Evolutionary conservation across 2,329 filamentous ascomycete species (phyloP).

Genomic region (Davidsoniella eucalypti): DNA sequence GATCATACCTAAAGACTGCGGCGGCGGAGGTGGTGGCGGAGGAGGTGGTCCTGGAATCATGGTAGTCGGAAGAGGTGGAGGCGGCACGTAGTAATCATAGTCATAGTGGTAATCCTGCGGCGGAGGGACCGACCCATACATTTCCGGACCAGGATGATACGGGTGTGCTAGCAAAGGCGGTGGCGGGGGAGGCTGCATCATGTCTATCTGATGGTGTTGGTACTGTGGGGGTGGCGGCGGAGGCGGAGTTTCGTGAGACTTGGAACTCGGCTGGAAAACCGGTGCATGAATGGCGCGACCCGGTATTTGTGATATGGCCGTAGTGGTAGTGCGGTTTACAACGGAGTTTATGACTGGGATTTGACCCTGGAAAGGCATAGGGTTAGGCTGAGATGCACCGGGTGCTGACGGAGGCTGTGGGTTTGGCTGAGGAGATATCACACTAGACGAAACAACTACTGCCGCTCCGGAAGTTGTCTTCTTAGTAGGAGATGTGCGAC

Average conservation of each 20-base stretch:
- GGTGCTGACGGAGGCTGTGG: conserved; percentile 44
- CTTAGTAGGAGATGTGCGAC: background rate
- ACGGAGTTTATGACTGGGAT: background rate
- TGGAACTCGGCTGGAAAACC: conserved; percentile 51
- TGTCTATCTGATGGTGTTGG: conserved; percentile 27
- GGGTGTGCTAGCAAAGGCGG: background rate
- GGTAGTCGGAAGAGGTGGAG: conserved; percentile 20
- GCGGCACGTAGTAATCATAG: conserved; percentile 11
- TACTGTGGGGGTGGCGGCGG: conserved; percentile 35
- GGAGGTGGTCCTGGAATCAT: conserved; percentile 23
- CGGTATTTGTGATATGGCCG: conserved; percentile 68
- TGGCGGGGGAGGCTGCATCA: background rate
- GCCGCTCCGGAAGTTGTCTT: conserved; percentile 2
- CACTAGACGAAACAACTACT: conserved; percentile 1
- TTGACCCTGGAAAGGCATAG: background rate
- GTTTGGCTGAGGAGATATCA: background rate
- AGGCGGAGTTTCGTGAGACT: conserved; percentile 17
- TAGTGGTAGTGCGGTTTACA: background rate
- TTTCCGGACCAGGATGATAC: background rate
- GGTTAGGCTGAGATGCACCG: background rate
- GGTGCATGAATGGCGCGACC: conserved; percentile 83
- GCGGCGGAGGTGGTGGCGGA: too few species aligned
- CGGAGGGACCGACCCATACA: conserved; percentile 14
- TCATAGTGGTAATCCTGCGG: conserved; percentile 13
- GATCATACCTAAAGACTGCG: too few species aligned